Conservation (phyloP, 441 rosid species). For the Croton laevigatus region DNA sequence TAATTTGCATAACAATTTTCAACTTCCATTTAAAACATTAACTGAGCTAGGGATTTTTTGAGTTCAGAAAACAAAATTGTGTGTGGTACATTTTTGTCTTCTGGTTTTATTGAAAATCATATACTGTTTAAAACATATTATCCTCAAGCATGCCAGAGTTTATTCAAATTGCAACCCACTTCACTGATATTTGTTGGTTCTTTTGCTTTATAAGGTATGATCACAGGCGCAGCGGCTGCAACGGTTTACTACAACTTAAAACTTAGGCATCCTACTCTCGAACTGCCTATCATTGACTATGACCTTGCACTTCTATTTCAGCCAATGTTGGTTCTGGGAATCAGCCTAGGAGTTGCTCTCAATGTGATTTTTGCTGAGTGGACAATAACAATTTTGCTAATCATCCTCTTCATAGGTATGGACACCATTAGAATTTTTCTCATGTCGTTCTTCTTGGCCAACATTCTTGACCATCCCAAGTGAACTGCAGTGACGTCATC, state of each 20-base stretch:
- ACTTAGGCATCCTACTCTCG: slow-evolving; percentile 61
- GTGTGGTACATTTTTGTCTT: neutral
- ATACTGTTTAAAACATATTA: neutral
- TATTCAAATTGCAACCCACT: neutral
- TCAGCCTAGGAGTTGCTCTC: slow-evolving; percentile 56
- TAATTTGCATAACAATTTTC: neutral
- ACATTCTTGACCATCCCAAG: neutral
- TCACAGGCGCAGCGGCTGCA: slow-evolving; percentile 58
- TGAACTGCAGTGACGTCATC: slow-evolving; percentile 41
- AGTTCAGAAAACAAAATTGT: neutral
- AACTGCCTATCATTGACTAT: slow-evolving; percentile 53
- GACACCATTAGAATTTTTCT: neutral
- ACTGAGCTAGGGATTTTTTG: neutral
- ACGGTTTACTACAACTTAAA: slow-evolving; percentile 55
- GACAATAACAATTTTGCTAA: slow-evolving; percentile 59
- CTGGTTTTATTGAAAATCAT: neutral
- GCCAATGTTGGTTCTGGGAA: slow-evolving; percentile 63
- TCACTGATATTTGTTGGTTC: neutral
- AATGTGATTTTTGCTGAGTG: slow-evolving; percentile 60
- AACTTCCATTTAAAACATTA: neutral
- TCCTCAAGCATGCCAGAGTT: neutral
- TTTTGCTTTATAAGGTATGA: slow-evolving; percentile 43
- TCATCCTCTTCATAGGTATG: slow-evolving; percentile 47
- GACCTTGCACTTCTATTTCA: slow-evolving; percentile 63
- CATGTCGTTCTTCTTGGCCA: neutral